phyloP scores from a whole-genome alignment of 257 asterid genomes.

The Solanum clarkiae region DNA sequence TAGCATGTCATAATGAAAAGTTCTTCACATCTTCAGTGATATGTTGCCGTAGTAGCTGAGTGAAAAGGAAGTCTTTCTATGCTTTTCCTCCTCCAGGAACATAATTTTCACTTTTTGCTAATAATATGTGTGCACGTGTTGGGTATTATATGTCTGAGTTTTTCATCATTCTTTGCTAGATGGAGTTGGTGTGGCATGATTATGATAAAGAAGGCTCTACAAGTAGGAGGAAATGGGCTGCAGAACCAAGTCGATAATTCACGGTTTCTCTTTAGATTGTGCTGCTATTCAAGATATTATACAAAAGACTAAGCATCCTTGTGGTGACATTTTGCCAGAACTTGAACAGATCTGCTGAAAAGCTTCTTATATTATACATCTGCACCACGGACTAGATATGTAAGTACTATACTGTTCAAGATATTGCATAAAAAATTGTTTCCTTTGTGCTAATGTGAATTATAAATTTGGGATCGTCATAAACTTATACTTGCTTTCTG shows the following conservation, averaged over 20 bases:
- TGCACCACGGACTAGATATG: neutral
- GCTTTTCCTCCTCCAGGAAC: neutral
- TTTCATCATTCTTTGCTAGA: slow-evolving; percentile 21
- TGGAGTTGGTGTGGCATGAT: slow-evolving; percentile 90
- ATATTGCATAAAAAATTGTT: neutral
- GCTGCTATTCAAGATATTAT: neutral
- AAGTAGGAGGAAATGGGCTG: slow-evolving; percentile 36
- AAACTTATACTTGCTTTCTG: neutral
- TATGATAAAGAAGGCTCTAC: slow-evolving; percentile 37
- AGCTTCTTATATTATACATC: neutral
- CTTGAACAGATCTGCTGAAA: neutral
- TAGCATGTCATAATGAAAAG: neutral
- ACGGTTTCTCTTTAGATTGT: neutral
- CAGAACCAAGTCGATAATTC: slow-evolving; percentile 24
- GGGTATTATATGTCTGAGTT: neutral
- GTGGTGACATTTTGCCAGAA: neutral
- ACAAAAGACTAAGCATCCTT: neutral
- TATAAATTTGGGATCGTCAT: neutral
- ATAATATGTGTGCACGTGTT: neutral
- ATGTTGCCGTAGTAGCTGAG: neutral
- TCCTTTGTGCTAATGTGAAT: neutral
- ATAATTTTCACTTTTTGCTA: neutral
- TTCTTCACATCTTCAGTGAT: neutral
- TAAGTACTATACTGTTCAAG: neutral
- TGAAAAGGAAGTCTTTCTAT: neutral